Conservation (phyloP, 2,329 filamentous ascomycete genomes). For the Phoma sp. region DNA sequence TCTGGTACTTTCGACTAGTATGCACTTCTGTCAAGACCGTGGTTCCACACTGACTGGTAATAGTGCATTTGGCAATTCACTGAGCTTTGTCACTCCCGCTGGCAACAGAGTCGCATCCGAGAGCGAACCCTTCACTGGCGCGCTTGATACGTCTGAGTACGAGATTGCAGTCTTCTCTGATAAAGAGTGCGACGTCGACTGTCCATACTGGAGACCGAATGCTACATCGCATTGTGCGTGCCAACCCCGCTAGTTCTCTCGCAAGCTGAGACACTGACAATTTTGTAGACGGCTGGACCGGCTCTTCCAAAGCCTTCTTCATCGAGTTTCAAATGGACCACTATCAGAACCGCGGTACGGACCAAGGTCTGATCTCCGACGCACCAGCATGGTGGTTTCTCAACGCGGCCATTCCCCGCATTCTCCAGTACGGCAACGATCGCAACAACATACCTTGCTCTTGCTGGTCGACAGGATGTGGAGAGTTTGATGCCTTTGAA, state of each 20-base stretch:
- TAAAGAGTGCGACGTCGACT: conserved; percentile 54
- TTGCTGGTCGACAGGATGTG: conserved; percentile 74
- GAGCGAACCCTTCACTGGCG: conserved; percentile 59
- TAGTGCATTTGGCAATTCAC: conserved; percentile 62
- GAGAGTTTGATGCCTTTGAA: conserved; percentile 79
- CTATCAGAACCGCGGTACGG: conserved; percentile 38
- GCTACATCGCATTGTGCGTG: conserved; percentile 58
- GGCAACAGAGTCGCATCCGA: conserved; percentile 55
- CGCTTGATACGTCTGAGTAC: conserved; percentile 40
- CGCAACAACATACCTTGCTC: conserved; percentile 61
- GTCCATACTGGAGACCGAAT: conserved; percentile 57
- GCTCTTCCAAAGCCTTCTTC: conserved; percentile 74
- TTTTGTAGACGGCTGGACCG: conserved; percentile 70
- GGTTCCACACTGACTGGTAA: conserved; percentile 6
- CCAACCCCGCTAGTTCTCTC: neutral
- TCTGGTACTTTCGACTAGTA: conserved; percentile 63
- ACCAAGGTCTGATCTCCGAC: conserved; percentile 59
- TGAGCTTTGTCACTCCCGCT: conserved; percentile 60
- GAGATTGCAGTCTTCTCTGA: conserved; percentile 48
- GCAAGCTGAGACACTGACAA: neutral
- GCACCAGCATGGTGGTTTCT: conserved; percentile 80
- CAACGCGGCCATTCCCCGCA: conserved; percentile 74
- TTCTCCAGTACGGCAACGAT: conserved; percentile 68
- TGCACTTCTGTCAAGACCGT: neutral
- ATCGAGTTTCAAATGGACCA: conserved; percentile 73